Base-by-base conservation (phyloP, 179 eudicot species). In the Spergularia azorica region DNA sequence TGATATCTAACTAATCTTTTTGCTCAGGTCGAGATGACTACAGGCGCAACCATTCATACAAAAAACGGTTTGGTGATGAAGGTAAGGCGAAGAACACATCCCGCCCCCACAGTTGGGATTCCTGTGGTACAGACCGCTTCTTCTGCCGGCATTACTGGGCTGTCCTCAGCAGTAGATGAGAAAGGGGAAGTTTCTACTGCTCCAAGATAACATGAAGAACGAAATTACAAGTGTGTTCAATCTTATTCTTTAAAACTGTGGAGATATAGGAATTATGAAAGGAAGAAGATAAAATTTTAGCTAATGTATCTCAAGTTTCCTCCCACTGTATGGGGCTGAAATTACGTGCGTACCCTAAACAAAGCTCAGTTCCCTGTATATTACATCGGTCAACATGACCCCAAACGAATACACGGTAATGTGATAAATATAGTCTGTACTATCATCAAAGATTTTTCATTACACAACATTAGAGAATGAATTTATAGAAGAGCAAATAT, bases 21-120 rank as follows among this genome's bases (percentile, higher is more conserved):
- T 76, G n/a, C 78, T 65, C 88, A 95, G 99, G 99, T 95, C 3
- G 76, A 84, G 83, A 95, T 95, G 99, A 95, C 96, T 15, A 95
- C 99, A 32, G 99, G 99, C 12, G 99, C 99, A 54, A 95, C 99
- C 15, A 93, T 95, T 62, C 99, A 93, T 87, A 95, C 99, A 21
- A 95, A 97, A 52, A 81, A 87, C 60, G 99, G 99, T 63, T 81
- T 95, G 82, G 86, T 85, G 46, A 95, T 95, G 99, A 93, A 86
- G 50, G 94, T 89, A 14, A 90, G 89, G 57, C 83, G 87, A 76
- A 84, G 98, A 79, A 84, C 81, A 55, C 82, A 86, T 59, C 90
- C 96, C 0, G 50, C 78, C 32, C 90, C 91, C 6, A 78, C 77
- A 16, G 56, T 87, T 17, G 90, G 83, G 20, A 67, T 83, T 46